Percentiles rank a stretch among this genome's conserved stretches.
Conservation (phyloP, 208 protist genomes). For the Trypanosoma caninum region DNA sequence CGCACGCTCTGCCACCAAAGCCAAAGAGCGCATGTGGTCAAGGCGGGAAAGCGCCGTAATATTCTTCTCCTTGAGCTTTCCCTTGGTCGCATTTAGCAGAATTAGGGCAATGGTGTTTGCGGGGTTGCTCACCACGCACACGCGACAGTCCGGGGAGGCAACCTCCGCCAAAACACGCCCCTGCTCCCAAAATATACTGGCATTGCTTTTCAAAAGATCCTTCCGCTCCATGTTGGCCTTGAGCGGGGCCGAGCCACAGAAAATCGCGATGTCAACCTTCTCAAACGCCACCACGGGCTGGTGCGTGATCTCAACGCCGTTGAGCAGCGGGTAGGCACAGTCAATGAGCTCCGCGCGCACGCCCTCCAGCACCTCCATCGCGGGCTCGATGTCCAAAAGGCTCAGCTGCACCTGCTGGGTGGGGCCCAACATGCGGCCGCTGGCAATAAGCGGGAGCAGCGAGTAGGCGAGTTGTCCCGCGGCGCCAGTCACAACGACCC, state of each 20-base stretch:
- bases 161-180: slow-evolving; percentile 88
- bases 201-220: slow-evolving; percentile 95
- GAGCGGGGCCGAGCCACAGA: slow-evolving; percentile 88
- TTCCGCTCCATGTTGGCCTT: slow-evolving; percentile 95
- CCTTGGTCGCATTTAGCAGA: slow-evolving; percentile 69
- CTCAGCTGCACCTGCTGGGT: slow-evolving; percentile 88
- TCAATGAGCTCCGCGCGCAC: slow-evolving; percentile 93
- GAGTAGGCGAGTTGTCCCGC: slow-evolving; percentile 96
- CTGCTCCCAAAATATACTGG: slow-evolving; percentile 94
- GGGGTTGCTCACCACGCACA: slow-evolving; percentile 96
- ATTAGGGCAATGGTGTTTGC: slow-evolving; percentile 98
- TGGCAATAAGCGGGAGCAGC: slow-evolving; percentile 92
- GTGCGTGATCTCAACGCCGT: slow-evolving; percentile 64
- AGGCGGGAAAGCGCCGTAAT: slow-evolving; percentile 96
- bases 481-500: slow-evolving; percentile 94
- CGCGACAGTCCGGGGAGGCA: slow-evolving; percentile 71
- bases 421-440: slow-evolving; percentile 89
- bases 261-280: slow-evolving; percentile 72
- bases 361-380: slow-evolving; percentile 73
- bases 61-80: slow-evolving; percentile 78
- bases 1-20: slow-evolving; percentile 79
- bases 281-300: slow-evolving; percentile 82
- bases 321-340: slow-evolving; percentile 90
- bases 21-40: slow-evolving; percentile 94
- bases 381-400: slow-evolving; percentile 88